Base-by-base conservation (phyloP, 257 asterid species). In the Solanum medicagineum region DNA sequence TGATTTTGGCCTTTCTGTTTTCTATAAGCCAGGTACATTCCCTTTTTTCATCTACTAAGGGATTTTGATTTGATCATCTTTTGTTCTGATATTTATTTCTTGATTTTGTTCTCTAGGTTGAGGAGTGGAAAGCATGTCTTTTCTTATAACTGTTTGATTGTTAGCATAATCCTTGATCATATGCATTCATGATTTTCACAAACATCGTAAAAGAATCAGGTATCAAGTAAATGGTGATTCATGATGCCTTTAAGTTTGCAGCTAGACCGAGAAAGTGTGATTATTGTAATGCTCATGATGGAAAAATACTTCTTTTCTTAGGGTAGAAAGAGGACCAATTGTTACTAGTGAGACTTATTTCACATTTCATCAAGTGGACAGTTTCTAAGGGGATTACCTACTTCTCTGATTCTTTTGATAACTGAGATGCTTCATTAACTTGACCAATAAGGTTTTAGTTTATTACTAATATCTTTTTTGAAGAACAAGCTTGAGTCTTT, bases 1-100 rank as follows among this genome's bases (percentile, higher is more conserved):
- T 75, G 98, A 95, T 92, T 95, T 95, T 87, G 98, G 98, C 73
- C 97, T 95, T 80, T 95, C 98, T 69, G 95, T 94, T 11, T 95
- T 95, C 89, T 95, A 94, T 84, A 94, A 92, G 87, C 98, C 98
- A 91, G 98, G 98, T 94, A 13, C 7, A 6, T 63, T 22, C 19
- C 15, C 13, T 20, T 2, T 75, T 4, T 1, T 75, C 68, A 22
- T 74, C 32, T 47, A 74, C 0, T 16, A 49, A 47, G 14, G 60
- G 36, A 47, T 74, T 59, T 59, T 59, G 66, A 24, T 74, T 13
- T 74, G 42, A 53, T 47, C n/a, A 7, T 66, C n/a, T 66, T 45
- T 74, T 74, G 3, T 74, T 45, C 59, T 45, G 66, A 59, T 59
- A n/a, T n/a, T 59, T n/a, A 59, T 59, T 59, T 59, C 66, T 59